phyloP scores from a whole-genome alignment of 2,329 filamentous ascomycete genomes.

The Penicillium glabrum region DNA sequence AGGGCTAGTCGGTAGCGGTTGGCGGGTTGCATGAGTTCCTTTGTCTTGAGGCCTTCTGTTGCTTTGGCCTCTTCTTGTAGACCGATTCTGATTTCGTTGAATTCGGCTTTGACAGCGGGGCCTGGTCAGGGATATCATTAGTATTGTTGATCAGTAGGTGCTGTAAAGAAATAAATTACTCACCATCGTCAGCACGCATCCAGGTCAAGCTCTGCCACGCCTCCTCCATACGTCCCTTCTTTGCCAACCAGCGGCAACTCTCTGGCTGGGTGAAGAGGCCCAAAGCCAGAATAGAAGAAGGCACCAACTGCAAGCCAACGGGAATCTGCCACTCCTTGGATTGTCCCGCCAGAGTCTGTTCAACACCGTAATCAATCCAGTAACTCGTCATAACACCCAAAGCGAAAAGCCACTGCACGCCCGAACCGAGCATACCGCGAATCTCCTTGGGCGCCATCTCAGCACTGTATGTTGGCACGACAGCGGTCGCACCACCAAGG shows the following conservation, averaged over 20 bases:
- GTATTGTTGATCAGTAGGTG: not conserved
- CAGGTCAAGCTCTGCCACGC: conserved; percentile 50
- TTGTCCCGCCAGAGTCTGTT: conserved; percentile 36
- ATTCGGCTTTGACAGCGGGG: conserved; percentile 48
- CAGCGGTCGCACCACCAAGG: conserved; percentile 45
- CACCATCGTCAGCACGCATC: conserved; percentile 43
- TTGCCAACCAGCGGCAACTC: conserved; percentile 51
- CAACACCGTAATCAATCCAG: conserved; percentile 53
- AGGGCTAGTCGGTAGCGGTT: conserved; percentile 51
- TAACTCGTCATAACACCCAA: conserved; percentile 39
- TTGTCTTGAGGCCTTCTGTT: conserved; percentile 50
- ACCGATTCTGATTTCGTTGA: conserved; percentile 32
- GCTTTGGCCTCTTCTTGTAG: conserved; percentile 26
- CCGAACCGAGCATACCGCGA: conserved; percentile 39
- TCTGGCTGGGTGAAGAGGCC: conserved; percentile 52
- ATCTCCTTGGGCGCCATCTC: conserved; percentile 47
- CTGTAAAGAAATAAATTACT: conserved; percentile 11
- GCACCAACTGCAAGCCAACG: conserved; percentile 48
- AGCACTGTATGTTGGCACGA: conserved; percentile 43
- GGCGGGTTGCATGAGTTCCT: conserved; percentile 46
- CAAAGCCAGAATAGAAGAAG: conserved; percentile 47
- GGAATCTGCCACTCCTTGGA: conserved; percentile 55
- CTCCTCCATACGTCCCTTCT: conserved; percentile 49
- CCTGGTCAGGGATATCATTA: conserved; percentile 26
- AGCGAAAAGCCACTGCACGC: conserved; percentile 40